A percentile compares a stretch with the other conserved stretches of the same genome.
Evolutionary conservation across 805 yeast genomes (phyloP).

Genomic region (Starmerella kuoi): DNA sequence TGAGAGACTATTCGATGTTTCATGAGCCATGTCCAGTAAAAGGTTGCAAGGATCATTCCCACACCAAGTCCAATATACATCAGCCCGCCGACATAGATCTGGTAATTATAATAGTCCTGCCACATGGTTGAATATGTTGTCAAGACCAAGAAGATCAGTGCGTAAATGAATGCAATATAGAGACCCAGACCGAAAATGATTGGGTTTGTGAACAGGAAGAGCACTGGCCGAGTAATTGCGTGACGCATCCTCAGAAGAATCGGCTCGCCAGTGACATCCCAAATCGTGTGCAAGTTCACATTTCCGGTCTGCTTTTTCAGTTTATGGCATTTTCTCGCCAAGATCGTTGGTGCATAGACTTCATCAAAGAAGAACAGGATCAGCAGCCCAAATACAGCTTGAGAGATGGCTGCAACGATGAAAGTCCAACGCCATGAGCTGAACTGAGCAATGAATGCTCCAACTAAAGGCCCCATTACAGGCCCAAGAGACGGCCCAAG

Average conservation of each 20-base stretch:
- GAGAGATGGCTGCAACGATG: slow-evolving; percentile 41
- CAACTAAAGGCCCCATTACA: slow-evolving; percentile 34
- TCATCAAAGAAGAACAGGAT: slow-evolving; percentile 40
- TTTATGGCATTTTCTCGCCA: slow-evolving; percentile 36
- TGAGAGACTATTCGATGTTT: not conserved
- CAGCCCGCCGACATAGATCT: slow-evolving; percentile 40
- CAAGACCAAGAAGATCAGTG: slow-evolving; percentile 49
- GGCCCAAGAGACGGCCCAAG: slow-evolving; percentile 55
- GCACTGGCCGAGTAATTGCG: slow-evolving; percentile 45
- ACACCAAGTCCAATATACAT: slow-evolving; percentile 33
- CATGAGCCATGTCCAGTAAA: not conserved
- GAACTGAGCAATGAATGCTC: slow-evolving; percentile 43
- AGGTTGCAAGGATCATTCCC: not conserved
- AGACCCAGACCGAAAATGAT: slow-evolving; percentile 51
- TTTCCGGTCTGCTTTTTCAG: slow-evolving; percentile 46
- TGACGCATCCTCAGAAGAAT: slow-evolving; percentile 23
- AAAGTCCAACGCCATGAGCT: slow-evolving; percentile 52
- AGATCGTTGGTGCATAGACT: slow-evolving; percentile 45
- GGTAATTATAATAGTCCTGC: slow-evolving; percentile 36
- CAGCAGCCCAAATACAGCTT: slow-evolving; percentile 38
- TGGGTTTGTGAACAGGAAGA: slow-evolving; percentile 44
- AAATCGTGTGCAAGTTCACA: slow-evolving; percentile 43
- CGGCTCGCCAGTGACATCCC: slow-evolving; percentile 30
- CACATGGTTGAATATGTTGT: slow-evolving; percentile 47
- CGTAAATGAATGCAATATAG: slow-evolving; percentile 53